These are phyloP conservation scores for Blastobotrys chiropterorum DNA, from an alignment of 805 yeast genomes.

Conservation along the genomic window DNA sequence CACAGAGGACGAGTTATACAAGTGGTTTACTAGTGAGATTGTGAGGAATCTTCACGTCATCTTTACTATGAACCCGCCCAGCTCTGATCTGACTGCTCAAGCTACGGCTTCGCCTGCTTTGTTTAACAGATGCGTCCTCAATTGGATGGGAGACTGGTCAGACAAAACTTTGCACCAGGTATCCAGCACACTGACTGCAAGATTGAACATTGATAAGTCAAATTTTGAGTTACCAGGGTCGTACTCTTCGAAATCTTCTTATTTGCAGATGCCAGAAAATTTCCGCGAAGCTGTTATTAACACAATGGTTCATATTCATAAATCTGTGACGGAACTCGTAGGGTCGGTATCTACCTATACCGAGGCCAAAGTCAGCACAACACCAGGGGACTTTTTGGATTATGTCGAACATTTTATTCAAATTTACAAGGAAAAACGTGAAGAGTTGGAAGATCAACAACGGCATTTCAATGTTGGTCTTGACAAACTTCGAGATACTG, in stretches of 20 bases:
- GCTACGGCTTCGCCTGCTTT: constrained; percentile 79
- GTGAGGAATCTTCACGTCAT: constrained; percentile 74
- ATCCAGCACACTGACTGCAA: constrained; percentile 36
- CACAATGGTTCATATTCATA: constrained; percentile 44
- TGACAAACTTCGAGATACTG: constrained; percentile 70
- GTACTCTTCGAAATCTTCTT: constrained; percentile 15
- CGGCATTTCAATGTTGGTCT: constrained; percentile 69
- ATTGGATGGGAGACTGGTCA: constrained; percentile 88
- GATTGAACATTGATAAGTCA: constrained; percentile 50
- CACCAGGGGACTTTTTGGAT: constrained; percentile 53
- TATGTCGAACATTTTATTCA: constrained; percentile 41
- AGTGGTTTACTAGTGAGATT: constrained; percentile 68
- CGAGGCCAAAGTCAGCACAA: neutral
- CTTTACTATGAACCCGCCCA: constrained; percentile 61
- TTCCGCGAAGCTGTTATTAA: constrained; percentile 45
- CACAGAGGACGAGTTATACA: constrained; percentile 59
- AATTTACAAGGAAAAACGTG: constrained; percentile 39
- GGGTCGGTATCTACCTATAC: neutral
- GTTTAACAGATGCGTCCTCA: constrained; percentile 80
- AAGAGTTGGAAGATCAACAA: constrained; percentile 55
- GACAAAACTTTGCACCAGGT: constrained; percentile 43
- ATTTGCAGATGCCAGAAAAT: constrained; percentile 16
- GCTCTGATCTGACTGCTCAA: constrained; percentile 33
- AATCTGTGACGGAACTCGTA: constrained; percentile 14
- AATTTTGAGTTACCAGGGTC: constrained; percentile 34